Percentiles rank a stretch among this genome's conserved stretches.
Evolutionary conservation across 1,284 basidiomycete species (phyloP).

Genomic region (Ceratobasidium sp.): DNA sequence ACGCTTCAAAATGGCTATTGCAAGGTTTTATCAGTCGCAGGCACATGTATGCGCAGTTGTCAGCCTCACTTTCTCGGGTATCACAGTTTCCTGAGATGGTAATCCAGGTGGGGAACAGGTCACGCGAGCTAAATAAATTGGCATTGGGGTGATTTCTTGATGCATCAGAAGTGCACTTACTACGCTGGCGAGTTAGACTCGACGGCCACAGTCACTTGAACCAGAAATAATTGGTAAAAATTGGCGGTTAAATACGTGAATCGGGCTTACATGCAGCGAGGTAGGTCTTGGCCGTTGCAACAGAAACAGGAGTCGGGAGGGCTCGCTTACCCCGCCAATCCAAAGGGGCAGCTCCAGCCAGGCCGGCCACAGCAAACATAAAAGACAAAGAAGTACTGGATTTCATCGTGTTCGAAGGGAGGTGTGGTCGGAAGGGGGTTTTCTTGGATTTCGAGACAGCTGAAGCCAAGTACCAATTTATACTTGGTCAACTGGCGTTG

Average conservation of each 20-base stretch:
- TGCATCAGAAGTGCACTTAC: no score
- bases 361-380: not conserved
- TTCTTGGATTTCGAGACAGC: no score
- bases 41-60: not conserved
- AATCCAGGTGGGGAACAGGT: slow-evolving; percentile 57
- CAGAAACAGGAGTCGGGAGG: slow-evolving; percentile 51
- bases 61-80: slow-evolving; percentile 56
- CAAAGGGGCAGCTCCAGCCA: not conserved
- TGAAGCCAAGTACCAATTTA: no score
- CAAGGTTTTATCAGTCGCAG: not conserved
- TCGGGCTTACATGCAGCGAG: slow-evolving; percentile 48
- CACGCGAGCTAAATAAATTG: slow-evolving; percentile 44
- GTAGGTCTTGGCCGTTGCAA: slow-evolving; percentile 51
- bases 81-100: slow-evolving; percentile 60
- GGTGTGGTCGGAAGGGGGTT: no score
- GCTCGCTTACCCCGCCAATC: slow-evolving; percentile 41
- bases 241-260: not conserved
- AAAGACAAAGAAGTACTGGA: not conserved
- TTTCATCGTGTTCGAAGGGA: slow-evolving; percentile 10
- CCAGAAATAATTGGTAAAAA: not conserved
- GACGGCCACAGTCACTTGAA: slow-evolving; percentile 52
- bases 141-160: not conserved
- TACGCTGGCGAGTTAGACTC: slow-evolving; percentile 54
- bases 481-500: no score
- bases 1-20: slow-evolving; percentile 57